Evolutionary conservation across 139 green algal species (phyloP), one percentile per base, ranked within the genome.

Genomic region (Volvox reticuliferus): DNA sequence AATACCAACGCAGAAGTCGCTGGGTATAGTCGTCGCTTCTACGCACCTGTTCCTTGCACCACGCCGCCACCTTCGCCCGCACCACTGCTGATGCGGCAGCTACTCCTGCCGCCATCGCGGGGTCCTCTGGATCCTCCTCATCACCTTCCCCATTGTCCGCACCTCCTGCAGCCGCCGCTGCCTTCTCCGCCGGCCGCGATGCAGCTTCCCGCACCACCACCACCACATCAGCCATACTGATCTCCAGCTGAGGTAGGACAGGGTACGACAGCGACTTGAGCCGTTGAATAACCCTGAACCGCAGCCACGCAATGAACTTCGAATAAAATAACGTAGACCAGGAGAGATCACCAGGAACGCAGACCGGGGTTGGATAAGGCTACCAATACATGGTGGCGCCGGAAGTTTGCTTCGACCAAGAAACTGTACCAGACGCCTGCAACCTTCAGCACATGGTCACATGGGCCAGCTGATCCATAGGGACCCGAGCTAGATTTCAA

Each of bases 221-320:
- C 17, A 33, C 86, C 73, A 84, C 73, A 33, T 78, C 55, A 0
- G 37, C 50, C 0, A 32, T 6, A 1, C 44, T 71, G 0, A 95
- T 13, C 20, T 85, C 28, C 71, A 92, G 71, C 78, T 87, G 76
- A 26, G 88, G 90, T 65, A 93, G 28, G 13, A 91, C 81, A 5
- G 86, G 91, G 77, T 94, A 95, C 20, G 82, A 81, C 83, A 92
- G 76, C 18, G 73, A 44, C 26, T 79, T 13, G 22, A 95, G 87
- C 18, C 63, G 79, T 12, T 90, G 33, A 19, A 91, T 62, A 21
- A 90, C 33, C 86, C 86, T 90, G 86, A 2, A 16, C 21, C 6
- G 65, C 44, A 55, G 44, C 44, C 44, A 55, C 44, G 44, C 44
- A 55, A 55, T n/a, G n/a, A n/a, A n/a, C n/a, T n/a, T n/a, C n/a